Percentiles rank a stretch among this genome's conserved stretches.
Conservation (phyloP, 495 filamentous ascomycete genomes). For the Jackrogersella minutella region DNA sequence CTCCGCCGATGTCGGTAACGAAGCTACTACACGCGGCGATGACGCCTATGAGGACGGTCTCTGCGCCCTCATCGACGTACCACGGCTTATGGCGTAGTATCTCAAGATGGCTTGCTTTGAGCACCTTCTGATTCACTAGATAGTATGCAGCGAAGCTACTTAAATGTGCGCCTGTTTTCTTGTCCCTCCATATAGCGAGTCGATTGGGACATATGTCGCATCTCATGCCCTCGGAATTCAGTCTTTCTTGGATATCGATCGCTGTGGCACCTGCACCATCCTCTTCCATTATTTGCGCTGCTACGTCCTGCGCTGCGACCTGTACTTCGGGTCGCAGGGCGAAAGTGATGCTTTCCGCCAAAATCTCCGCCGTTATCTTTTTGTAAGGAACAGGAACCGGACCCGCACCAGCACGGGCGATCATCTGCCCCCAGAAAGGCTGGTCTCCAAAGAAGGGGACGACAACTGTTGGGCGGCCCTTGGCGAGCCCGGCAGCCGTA, state of each 20-base stretch:
- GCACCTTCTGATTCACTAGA: slow-evolving; percentile 2
- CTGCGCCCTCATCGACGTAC: slow-evolving; percentile 65
- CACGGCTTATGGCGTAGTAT: slow-evolving; percentile 59
- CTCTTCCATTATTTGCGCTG: slow-evolving; percentile 52
- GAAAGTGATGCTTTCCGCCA: slow-evolving; percentile 53
- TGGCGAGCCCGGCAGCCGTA: slow-evolving; percentile 67
- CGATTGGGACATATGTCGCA: slow-evolving; percentile 60
- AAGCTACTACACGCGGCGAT: slow-evolving; percentile 70
- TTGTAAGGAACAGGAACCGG: slow-evolving; percentile 56
- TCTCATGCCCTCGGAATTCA: slow-evolving; percentile 4
- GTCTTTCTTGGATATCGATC: slow-evolving; percentile 46
- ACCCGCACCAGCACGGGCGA: slow-evolving; percentile 58
- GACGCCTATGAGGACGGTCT: slow-evolving; percentile 61
- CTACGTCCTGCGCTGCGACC: slow-evolving; percentile 56
- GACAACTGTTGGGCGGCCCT: slow-evolving; percentile 66
- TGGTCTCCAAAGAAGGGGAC: slow-evolving; percentile 74
- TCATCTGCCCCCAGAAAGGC: slow-evolving; percentile 67
- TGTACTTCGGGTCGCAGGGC: slow-evolving; percentile 42
- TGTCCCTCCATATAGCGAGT: slow-evolving; percentile 39
- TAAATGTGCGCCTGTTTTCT: slow-evolving; percentile 18
- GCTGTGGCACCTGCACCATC: slow-evolving; percentile 38
- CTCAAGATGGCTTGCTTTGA: slow-evolving; percentile 6
- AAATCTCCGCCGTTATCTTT: slow-evolving; percentile 50
- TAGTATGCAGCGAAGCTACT: slow-evolving; percentile 17
- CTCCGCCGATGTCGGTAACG: slow-evolving; percentile 65